Evolutionary conservation across 192 early-diverging fungal species (phyloP).

Genomic region (Pilaira anomala): DNA sequence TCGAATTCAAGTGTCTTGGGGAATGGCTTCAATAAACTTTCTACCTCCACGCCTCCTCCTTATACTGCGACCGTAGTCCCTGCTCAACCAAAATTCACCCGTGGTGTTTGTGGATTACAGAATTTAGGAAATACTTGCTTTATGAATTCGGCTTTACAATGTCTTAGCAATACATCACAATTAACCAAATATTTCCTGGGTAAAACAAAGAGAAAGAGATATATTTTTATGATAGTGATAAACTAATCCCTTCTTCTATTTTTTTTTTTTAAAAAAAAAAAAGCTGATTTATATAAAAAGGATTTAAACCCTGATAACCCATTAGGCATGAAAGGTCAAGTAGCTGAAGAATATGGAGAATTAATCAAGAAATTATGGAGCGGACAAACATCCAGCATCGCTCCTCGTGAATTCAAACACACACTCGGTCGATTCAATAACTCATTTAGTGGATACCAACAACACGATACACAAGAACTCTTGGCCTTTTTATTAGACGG

Average conservation of each 20-base stretch:
- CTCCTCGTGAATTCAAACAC: constrained; percentile 76
- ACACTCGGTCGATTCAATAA: constrained; percentile 54
- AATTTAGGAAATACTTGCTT: constrained; percentile 93
- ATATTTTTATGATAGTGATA: neutral
- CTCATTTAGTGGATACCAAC: constrained; percentile 69
- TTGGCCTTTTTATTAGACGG: constrained; percentile 79
- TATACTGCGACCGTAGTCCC: neutral
- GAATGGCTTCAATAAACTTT: constrained; percentile 12
- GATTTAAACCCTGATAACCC: constrained; percentile 73
- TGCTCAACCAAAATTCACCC: constrained; percentile 1
- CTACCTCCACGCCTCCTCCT: neutral
- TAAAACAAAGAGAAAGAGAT: too few relatives aligned
- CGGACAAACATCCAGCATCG: constrained; percentile 45
- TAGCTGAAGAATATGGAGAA: constrained; percentile 66
- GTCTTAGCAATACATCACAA: constrained; percentile 70
- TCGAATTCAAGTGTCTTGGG: constrained; percentile 21
- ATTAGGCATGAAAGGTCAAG: constrained; percentile 69
- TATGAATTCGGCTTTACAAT: constrained; percentile 92
- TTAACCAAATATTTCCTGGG: constrained; percentile 64
- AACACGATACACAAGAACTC: constrained; percentile 86
- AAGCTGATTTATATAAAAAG: constrained; percentile 43
- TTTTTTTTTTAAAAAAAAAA: neutral
- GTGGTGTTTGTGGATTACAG: constrained; percentile 63
- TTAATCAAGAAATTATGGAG: constrained; percentile 67
- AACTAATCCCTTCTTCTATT: neutral